These are phyloP conservation scores for Ophiocordyceps camponoti-leonardi DNA, from an alignment of 2,329 filamentous ascomycete species.

Conservation along the genomic window DNA sequence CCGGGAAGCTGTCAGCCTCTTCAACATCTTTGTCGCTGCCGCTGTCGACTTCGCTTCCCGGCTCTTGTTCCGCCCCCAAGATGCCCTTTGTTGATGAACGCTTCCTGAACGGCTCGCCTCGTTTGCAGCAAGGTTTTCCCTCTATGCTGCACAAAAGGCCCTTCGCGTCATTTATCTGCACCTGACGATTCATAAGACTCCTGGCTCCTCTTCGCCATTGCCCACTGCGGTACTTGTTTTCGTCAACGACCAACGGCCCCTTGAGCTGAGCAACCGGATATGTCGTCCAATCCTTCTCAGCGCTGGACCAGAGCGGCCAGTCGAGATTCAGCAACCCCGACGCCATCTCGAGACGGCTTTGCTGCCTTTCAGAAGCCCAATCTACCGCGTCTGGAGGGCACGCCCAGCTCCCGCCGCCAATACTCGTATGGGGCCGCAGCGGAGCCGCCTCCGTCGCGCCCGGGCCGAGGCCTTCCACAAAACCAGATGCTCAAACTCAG, in stretches of 20 bases:
- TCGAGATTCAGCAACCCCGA: conserved; percentile 3
- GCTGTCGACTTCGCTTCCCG: neutral
- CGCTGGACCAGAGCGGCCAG: conserved; percentile 2
- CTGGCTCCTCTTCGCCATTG: neutral
- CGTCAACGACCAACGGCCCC: neutral
- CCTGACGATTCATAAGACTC: neutral
- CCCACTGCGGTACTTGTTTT: neutral
- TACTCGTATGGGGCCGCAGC: conserved; percentile 20
- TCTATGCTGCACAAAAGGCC: neutral
- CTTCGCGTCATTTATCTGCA: neutral
- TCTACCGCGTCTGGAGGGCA: conserved; percentile 11
- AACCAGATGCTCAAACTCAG: conserved; percentile 9
- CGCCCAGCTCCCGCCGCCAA: conserved; percentile 18
- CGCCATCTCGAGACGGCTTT: conserved; percentile 1
- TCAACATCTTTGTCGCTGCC: neutral
- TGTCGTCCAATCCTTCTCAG: conserved; percentile 5
- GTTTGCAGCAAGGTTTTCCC: conserved; percentile 2
- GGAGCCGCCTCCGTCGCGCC: conserved; percentile 13
- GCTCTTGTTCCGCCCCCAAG: conserved; percentile 3
- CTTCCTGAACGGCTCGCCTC: conserved; percentile 1
- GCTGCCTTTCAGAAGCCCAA: conserved; percentile 9
- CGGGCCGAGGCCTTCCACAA: conserved; percentile 3
- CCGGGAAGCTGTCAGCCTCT: no score
- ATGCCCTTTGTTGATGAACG: conserved; percentile 10
- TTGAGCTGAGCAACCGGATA: neutral